These are phyloP conservation scores for Debaryomyces hansenii DNA, from an alignment of 805 yeast species.

Conservation along the genomic window DNA sequence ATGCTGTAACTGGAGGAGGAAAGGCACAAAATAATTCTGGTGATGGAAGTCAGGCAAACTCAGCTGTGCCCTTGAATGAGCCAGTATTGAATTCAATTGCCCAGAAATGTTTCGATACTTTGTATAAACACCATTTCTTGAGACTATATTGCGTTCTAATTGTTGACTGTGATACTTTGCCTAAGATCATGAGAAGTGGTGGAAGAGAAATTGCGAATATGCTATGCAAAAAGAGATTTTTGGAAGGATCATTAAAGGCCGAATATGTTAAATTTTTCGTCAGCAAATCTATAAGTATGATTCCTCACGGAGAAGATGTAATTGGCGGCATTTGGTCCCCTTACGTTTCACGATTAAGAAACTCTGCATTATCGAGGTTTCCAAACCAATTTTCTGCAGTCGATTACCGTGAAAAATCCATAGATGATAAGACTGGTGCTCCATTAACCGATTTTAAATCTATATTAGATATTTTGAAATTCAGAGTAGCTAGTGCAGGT, in stretches of 20 bases:
- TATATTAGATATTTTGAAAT: constrained; percentile 71
- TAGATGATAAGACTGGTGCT: constrained; percentile 77
- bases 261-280: constrained; percentile 80
- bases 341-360: constrained; percentile 67
- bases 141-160: constrained; percentile 80
- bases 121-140: constrained; percentile 59
- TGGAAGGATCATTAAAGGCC: constrained; percentile 77
- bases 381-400: constrained; percentile 81
- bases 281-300: constrained; percentile 57
- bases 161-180: constrained; percentile 76
- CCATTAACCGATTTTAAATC: constrained; percentile 70
- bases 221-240: constrained; percentile 74
- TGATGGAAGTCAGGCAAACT: constrained; percentile 14
- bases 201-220: constrained; percentile 91
- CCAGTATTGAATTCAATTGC: constrained; percentile 44
- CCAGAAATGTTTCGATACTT: constrained; percentile 43
- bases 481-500: constrained; percentile 71
- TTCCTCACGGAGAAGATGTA: constrained; percentile 75
- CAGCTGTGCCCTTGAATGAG: constrained; percentile 45
- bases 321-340: constrained; percentile 84
- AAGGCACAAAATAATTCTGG: constrained; percentile 6
- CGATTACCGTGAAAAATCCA: constrained; percentile 70
- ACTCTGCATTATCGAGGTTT: constrained; percentile 56
- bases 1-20: constrained; percentile 16
- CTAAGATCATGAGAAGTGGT: constrained; percentile 81